These are phyloP conservation scores for Vaccinium darrowii DNA, from an alignment of 148 eudicot genomes.

Conservation along the genomic window DNA sequence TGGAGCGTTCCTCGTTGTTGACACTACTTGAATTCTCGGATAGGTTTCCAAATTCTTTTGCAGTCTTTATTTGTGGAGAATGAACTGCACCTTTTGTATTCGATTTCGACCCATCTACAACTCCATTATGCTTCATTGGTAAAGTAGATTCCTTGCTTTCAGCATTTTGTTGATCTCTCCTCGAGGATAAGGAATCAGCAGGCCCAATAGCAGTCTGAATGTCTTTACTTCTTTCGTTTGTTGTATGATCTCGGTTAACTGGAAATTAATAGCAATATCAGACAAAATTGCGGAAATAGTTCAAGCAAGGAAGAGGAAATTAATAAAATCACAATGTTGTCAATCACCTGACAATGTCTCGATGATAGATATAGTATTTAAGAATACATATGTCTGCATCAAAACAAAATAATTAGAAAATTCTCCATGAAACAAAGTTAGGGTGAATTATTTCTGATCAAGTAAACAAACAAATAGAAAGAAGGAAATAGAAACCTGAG, in stretches of 20 bases:
- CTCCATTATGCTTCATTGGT: slow-evolving; percentile 32
- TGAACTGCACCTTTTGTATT: slow-evolving; percentile 31
- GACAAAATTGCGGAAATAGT: slow-evolving; percentile 13
- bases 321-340: not conserved
- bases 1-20: slow-evolving; percentile 27
- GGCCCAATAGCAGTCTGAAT: slow-evolving; percentile 28
- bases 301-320: not conserved
- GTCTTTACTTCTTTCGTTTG: slow-evolving; percentile 38
- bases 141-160: slow-evolving; percentile 40
- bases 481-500: slow-evolving; percentile 67
- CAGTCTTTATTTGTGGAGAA: slow-evolving; percentile 41
- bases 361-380: slow-evolving; percentile 82
- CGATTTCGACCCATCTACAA: slow-evolving; percentile 39
- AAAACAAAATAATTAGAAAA: slow-evolving; percentile 22
- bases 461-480: slow-evolving; percentile 12
- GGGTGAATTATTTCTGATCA: not conserved
- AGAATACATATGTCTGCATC: slow-evolving; percentile 84
- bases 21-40: slow-evolving; percentile 39
- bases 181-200: slow-evolving; percentile 42
- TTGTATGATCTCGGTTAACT: slow-evolving; percentile 34
- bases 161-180: slow-evolving; percentile 37
- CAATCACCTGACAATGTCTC: slow-evolving; percentile 80
- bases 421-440: not conserved
- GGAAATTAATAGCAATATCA: slow-evolving; percentile 19
- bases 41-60: slow-evolving; percentile 34